phyloP scores from a whole-genome alignment of 2,329 filamentous ascomycete genomes.

The Fusarium globosum region DNA sequence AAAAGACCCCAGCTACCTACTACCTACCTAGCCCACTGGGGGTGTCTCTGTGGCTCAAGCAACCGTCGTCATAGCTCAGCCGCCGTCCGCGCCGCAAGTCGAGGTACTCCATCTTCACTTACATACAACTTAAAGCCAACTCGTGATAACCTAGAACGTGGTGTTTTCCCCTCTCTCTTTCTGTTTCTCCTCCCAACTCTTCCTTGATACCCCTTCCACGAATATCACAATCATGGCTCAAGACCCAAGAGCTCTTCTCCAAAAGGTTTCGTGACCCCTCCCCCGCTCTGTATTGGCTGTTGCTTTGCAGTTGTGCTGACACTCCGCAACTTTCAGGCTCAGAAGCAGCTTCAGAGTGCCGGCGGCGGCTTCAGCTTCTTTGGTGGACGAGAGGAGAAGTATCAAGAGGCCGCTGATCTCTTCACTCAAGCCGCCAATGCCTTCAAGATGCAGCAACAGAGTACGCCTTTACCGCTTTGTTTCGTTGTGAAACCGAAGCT shows the following conservation, averaged over 20 bases:
- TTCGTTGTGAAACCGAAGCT: slow-evolving; percentile 13
- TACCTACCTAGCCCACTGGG: too few species aligned
- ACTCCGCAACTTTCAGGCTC: slow-evolving; percentile 70
- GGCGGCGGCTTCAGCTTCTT: slow-evolving; percentile 89
- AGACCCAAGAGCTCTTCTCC: slow-evolving; percentile 81
- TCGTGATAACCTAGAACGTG: slow-evolving; percentile 31
- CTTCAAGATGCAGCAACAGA: slow-evolving; percentile 87
- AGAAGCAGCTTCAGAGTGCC: slow-evolving; percentile 81
- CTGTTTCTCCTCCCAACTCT: neutral
- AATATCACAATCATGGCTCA: slow-evolving; percentile 68
- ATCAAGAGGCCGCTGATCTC: slow-evolving; percentile 86
- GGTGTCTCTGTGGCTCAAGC: slow-evolving; percentile 38
- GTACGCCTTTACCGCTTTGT: slow-evolving; percentile 59
- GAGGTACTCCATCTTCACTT: slow-evolving; percentile 26
- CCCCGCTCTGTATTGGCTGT: slow-evolving; percentile 34
- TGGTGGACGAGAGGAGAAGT: slow-evolving; percentile 87
- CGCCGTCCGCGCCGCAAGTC: slow-evolving; percentile 30
- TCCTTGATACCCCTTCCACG: slow-evolving; percentile 17
- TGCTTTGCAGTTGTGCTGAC: slow-evolving; percentile 17
- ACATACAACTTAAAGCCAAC: slow-evolving; percentile 24
- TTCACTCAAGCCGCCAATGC: slow-evolving; percentile 92
- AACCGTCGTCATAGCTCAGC: slow-evolving; percentile 44
- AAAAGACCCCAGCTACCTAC: neutral
- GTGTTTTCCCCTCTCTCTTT: slow-evolving; percentile 8
- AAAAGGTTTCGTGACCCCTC: slow-evolving; percentile 68